Base-by-base conservation (phyloP, 805 yeast species). In the Kodamaea lidongshanica region DNA sequence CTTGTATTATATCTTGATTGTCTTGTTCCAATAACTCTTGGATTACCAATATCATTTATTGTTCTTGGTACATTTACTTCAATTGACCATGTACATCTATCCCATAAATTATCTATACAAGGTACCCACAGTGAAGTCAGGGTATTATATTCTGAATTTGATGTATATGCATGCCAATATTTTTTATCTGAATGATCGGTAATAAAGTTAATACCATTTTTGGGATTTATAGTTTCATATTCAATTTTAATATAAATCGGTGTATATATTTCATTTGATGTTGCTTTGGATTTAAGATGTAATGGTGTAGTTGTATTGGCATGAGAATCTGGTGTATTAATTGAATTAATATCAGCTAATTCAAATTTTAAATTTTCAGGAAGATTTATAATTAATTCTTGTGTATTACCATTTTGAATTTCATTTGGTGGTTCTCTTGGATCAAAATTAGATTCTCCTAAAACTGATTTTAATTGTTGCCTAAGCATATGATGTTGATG, bases 71-170 rank as follows among this genome's bases (percentile, higher is more conserved):
- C 77, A 38, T 79, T 74, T n/a, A 92, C 64, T 48, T 85, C 94
- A 7, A 92, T 51, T 39, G 87, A 87, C 97, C 97, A 92, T 1
- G 96, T 81, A 24, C 83, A 80, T 38, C 85, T 73, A 44, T 87
- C 96, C 72, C 88, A 80, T 18, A 87, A 54, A 25, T 80, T 83
- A 41, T 92, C 96, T 5, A 92, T 70, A 50, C 98, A 92, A 0
- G 99, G 99, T 28, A 92, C 82, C 99, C 99, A 92, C n/a, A 87
- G 80, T 2, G 95, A 84, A 0, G 97, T 83, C 10, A 92, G 74
- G 3, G 81, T 68, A 11, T 86, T 85, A 25, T 79, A 56, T 16
- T 85, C 87, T 4, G 84, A 68, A 47, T 89, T 88, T 2, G 74
- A 66, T 0, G 97, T 89, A 54, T 82, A 87, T 2, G 85, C 94